Evolutionary conservation across 2,329 filamentous ascomycete genomes (phyloP).

Genomic region (Myriosclerotinia duriaeana): DNA sequence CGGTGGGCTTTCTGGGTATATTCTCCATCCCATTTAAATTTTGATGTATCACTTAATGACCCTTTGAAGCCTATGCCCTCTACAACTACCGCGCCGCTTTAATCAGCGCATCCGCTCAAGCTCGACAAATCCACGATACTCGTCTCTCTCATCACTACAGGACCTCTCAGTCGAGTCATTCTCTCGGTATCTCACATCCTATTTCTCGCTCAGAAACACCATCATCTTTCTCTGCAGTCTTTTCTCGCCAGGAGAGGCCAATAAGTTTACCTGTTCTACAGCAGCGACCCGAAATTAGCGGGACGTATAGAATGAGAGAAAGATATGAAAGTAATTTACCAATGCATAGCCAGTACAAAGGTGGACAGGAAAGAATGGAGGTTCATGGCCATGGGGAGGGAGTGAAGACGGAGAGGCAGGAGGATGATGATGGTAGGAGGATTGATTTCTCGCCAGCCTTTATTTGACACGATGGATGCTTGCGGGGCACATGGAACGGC

Average conservation of each 20-base stretch:
- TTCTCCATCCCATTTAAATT: not conserved
- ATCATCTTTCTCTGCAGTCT: not conserved
- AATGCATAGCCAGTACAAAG: not conserved
- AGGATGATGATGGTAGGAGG: not conserved
- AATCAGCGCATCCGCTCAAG: not conserved
- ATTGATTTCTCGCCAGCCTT: conserved; percentile 11
- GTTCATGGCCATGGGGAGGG: not conserved
- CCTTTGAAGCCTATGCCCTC: not conserved
- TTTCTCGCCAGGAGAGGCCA: not conserved
- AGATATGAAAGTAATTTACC: not conserved
- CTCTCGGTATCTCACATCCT: not conserved
- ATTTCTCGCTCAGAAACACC: not conserved
- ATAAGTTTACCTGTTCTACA: not conserved
- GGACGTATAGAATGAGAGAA: not conserved
- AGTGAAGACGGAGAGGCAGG: not conserved
- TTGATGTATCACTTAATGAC: not conserved
- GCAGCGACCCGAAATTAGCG: not conserved
- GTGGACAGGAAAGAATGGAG: not conserved
- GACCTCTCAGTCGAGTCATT: not conserved
- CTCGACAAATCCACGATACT: not conserved
- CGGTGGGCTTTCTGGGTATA: not conserved
- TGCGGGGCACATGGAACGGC: not conserved
- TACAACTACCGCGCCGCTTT: not conserved
- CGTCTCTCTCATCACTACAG: not conserved
- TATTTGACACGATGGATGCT: not conserved